A percentile compares a stretch with the other conserved stretches of the same genome.
Conservation (phyloP, 2,329 filamentous ascomycete genomes). For the Cryphonectria carpinicola region DNA sequence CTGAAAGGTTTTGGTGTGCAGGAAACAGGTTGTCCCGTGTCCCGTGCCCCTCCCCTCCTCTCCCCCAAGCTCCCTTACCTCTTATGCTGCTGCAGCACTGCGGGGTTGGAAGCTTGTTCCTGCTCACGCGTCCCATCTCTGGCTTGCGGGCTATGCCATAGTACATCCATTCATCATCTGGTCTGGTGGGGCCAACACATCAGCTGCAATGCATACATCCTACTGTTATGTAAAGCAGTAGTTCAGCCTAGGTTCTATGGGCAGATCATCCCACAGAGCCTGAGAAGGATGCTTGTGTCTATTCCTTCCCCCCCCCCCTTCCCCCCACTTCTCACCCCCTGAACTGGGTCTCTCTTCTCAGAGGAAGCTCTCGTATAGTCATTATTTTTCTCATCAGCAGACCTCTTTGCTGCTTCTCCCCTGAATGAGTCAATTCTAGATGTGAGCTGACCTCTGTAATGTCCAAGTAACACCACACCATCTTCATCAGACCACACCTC, state of each 20-base stretch:
- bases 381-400: not conserved
- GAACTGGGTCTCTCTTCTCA: not conserved
- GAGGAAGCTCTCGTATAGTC: not conserved
- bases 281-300: not conserved
- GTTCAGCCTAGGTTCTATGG: not conserved
- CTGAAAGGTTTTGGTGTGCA: not conserved
- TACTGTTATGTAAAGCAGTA: not conserved
- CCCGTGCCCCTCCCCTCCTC: not conserved
- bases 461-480: slow-evolving; percentile 1
- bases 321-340: not conserved
- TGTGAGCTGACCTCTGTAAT: slow-evolving; percentile 1
- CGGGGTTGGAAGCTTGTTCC: slow-evolving; percentile 11
- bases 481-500: slow-evolving; percentile 9
- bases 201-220: not conserved
- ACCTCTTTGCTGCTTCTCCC: not conserved
- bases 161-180: not conserved
- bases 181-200: not conserved
- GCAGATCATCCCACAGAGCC: not conserved
- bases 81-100: slow-evolving; percentile 4
- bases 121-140: slow-evolving; percentile 3
- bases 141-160: not conserved
- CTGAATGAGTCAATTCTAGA: not conserved
- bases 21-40: slow-evolving; percentile 7
- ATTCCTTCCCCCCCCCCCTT: not conserved
- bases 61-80: slow-evolving; percentile 1